Base-by-base conservation (phyloP, 805 yeast species). In the Schwanniomyces occidentalis region DNA sequence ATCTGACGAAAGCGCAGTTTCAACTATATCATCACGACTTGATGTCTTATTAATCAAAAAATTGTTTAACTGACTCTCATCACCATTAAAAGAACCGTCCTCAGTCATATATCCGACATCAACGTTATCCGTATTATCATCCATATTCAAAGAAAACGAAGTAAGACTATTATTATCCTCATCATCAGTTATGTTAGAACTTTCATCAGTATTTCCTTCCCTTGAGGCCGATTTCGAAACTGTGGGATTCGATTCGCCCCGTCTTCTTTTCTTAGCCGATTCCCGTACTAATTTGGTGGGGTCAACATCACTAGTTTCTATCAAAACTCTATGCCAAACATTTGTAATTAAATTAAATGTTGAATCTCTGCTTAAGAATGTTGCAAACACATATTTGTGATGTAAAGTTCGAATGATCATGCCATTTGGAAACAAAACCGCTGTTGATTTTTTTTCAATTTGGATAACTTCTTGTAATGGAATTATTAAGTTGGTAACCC, bases 351-450 rank as follows among this genome's bases (percentile, higher is more conserved):
- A 54, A 34, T 63, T 67, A 46, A 65, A 74, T 0, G 77, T 63
- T 1, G 65, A 38, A 55, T 83, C 90, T 45, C 90, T 67, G 3
- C 79, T 65, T 17, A 80, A 62, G 41, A 83, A 76, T 1, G 84
- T 74, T 0, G 87, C 87, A 65, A 83, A 83, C 0, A 71, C 69
- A 51, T 75, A 78, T 46, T 73, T 76, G 16, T 73, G 76, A 48
- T 82, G 85, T 30, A 80, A 58, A 1, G 89, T 82, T 37, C 76
- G 71, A 15, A 83, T 71, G 27, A 73, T 70, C 42, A 83, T 73
- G 1, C 85, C 87, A 50, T 82, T 83, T 5, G 88, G 88, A 41
- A 83, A 80, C 10, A 83, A 63, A 0, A 78, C 80, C 0, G 81
- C 84, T 0, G 88, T 82, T 10, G 76, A 70, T 52, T 72, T 76